These are phyloP conservation scores for Simmondsia chinensis DNA, from an alignment of 148 eudicot genomes.

Conservation along the genomic window DNA sequence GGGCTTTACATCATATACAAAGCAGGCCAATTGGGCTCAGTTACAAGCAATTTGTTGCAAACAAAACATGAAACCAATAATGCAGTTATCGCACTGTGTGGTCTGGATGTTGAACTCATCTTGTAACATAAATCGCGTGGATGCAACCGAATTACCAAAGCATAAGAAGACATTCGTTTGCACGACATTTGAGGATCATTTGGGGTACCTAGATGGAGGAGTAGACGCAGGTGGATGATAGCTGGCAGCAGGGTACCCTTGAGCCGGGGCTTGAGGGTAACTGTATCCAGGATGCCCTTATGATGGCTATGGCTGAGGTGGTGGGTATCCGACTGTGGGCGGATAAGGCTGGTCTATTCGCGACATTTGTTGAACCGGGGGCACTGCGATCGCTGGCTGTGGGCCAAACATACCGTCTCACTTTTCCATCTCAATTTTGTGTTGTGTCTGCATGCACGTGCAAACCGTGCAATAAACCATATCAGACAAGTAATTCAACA, in stretches of 20 bases:
- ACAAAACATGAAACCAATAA: slow-evolving; percentile 67
- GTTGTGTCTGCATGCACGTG: slow-evolving; percentile 99
- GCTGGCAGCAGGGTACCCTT: slow-evolving; percentile 29
- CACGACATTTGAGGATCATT: too few species aligned
- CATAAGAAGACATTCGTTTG: too few species aligned
- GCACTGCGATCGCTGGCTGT: slow-evolving; percentile 70
- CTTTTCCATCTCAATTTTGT: slow-evolving; percentile 96
- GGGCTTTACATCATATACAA: too few species aligned
- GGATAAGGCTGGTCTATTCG: slow-evolving; percentile 76
- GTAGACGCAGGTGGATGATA: slow-evolving; percentile 22
- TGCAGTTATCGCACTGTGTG: slow-evolving; percentile 71
- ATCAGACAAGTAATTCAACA: slow-evolving; percentile 56
- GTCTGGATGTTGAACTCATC: slow-evolving; percentile 79
- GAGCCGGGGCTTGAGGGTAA: slow-evolving; percentile 31
- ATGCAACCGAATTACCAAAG: slow-evolving; percentile 69
- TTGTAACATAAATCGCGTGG: slow-evolving; percentile 63
- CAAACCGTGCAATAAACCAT: slow-evolving; percentile 93
- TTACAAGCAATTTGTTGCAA: slow-evolving; percentile 64
- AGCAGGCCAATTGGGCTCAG: too few species aligned
- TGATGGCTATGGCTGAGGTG: slow-evolving; percentile 26
- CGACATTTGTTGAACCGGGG: slow-evolving; percentile 73
- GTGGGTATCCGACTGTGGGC: slow-evolving; percentile 57
- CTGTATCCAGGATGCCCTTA: slow-evolving; percentile 37
- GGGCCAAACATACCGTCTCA: slow-evolving; percentile 86
- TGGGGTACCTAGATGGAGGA: slow-evolving; percentile 26